Base-by-base conservation (phyloP, 257 asterid species). In the Scutellaria galericulata region DNA sequence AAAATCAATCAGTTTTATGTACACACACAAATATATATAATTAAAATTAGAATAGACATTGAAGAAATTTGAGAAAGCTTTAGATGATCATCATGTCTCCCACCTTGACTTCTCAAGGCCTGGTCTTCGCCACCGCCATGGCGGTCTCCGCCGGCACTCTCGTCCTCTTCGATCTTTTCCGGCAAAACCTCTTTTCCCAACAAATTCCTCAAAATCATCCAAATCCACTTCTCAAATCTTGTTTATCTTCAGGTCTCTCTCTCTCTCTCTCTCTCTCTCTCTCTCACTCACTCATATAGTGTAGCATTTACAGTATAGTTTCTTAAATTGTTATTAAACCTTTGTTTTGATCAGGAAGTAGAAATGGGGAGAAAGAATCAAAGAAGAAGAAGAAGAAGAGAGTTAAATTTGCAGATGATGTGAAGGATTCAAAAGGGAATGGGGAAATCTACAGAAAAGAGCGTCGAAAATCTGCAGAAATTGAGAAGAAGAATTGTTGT, bases 101-200 rank as follows among this genome's bases (percentile, higher is more conserved):
- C 9, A 68, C 84, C 80, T 71, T 87, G 88, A 78, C 88, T 5
- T 80, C 92, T 20, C 94, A 88, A 65, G 91, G 87, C 54, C 40
- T 87, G 8, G 96, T 87, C 58, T 68, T 90, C 37, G 98, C 97
- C 44, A 88, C 98, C 15, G 97, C 96, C 58, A 84, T 93, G 89
- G 96, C 92, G 0, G 91, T 89, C 42, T 93, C 98, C 27, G 98
- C 89, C 4, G 96, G 90, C 39, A 82, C 93, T 61, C 54, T 88
- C 6, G 45, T 90, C 66, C 86, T 93, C 55, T 80, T 87, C 60
- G 95, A 93, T 71, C 88, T 75, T 50, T 70, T 84, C 61, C 72
- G 81, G 6, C 85, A 85, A 3, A 53, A 53, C 59, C 20, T 53
- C 9, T 53, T 18, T 3, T 13, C 59, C 37, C 59, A 8, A 7